These are phyloP conservation scores for Cercospora berteroae DNA, from an alignment of 2,329 filamentous ascomycete species.

Conservation along the genomic window DNA sequence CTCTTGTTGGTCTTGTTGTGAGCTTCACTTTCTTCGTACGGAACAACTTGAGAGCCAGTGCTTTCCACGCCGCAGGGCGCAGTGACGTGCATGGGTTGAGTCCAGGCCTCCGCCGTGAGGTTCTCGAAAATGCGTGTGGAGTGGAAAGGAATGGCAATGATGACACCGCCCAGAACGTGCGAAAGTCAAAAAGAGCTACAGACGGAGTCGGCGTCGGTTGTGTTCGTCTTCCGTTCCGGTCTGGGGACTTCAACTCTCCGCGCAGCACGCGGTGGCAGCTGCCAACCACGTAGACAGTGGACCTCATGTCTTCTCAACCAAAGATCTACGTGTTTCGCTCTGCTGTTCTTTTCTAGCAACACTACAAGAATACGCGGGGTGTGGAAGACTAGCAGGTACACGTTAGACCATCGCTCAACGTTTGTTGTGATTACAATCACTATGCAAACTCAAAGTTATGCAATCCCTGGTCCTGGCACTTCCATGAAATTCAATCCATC, in stretches of 20 bases:
- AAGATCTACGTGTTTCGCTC: neutral
- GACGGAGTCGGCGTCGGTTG: neutral
- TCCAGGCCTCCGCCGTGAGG: neutral
- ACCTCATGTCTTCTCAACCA: conserved; percentile 1
- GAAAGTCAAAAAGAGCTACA: neutral
- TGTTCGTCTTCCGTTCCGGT: neutral
- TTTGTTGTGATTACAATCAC: neutral
- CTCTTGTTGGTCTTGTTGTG: neutral
- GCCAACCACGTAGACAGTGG: neutral
- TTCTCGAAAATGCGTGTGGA: neutral
- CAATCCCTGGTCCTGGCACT: neutral
- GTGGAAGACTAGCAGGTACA: neutral
- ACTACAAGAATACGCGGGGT: neutral
- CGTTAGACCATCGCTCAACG: neutral
- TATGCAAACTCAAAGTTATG: neutral
- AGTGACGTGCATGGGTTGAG: neutral
- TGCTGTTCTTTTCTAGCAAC: neutral
- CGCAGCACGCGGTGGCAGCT: neutral
- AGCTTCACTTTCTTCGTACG: neutral
- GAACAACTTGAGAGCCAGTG: neutral
- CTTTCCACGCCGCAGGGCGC: neutral
- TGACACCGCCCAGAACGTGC: neutral
- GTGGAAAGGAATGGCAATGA: neutral
- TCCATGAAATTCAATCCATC: neutral
- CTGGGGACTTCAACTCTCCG: neutral